Evolutionary conservation across 1,139 yeast species (phyloP), one percentile per base, ranked within the genome.

Genomic region (Blastobotrys persicus): DNA sequence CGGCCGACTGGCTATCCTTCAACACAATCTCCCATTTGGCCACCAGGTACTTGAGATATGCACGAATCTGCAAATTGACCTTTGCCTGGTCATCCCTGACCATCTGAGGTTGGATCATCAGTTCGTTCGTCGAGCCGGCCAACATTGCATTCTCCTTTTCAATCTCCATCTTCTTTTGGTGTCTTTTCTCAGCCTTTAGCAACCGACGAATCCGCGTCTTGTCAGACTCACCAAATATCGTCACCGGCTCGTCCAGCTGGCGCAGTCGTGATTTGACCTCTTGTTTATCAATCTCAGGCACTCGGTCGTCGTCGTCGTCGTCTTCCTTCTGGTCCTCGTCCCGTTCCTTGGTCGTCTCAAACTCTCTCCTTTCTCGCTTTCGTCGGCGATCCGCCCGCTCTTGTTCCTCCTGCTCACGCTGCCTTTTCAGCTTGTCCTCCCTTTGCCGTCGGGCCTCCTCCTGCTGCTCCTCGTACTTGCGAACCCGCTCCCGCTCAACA

Each of bases 261-360:
- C 76, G 63, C 44, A 86, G 69, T 48, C 69, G 63, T 5, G 54
- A 52, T 47, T 73, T 69, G 6, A 85, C 82, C 16, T 79, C 81
- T 2, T 67, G 77, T 57, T 83, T 87, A 23, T 53, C 40, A 38
- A 54, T 18, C 17, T 49, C 51, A n/a, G 42, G 44, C 39, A 47
- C n/a, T n/a, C n/a, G 50, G 28, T 51, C 53, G 33, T 47, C 44
- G 34, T 45, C 50, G 37, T 46, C 54, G 39, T 41, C 55, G 47
- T 55, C 39, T 35, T 50, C 47, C 47, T 50, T 50, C 47, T 42
- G 46, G 23, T 39, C 48, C 40, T 35, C 38, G 31, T 46, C 48
- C 28, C 34, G 40, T 45, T 42, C 41, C 57, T 40, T 54, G 53
- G 33, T 43, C 45, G 26, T 50, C 52, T 46, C 50, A 32, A n/a